phyloP scores from a whole-genome alignment of 495 filamentous ascomycete genomes.

The Copromyces sp. region DNA sequence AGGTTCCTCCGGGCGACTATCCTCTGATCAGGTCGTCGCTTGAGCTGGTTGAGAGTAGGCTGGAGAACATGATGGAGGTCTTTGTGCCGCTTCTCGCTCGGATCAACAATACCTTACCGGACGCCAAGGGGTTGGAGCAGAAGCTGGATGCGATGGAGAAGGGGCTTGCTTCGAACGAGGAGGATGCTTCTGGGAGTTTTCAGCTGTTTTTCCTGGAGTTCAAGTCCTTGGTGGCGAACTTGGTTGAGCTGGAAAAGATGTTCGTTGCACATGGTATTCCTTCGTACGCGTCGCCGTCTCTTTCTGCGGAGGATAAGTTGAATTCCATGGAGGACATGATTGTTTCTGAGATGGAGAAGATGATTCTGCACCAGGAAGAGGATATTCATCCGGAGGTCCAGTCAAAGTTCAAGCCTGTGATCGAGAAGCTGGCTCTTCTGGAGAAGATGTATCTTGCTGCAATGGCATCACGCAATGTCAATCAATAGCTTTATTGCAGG shows the following conservation, averaged over 20 bases:
- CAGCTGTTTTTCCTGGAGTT: background rate
- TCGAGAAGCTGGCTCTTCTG: background rate
- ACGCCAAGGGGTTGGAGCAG: background rate
- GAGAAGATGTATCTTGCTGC: slow-evolving; percentile 1
- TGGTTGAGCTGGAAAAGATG: background rate
- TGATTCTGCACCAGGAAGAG: background rate
- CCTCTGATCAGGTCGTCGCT: background rate
- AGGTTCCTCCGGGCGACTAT: background rate
- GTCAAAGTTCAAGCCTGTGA: background rate
- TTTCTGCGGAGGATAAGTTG: background rate
- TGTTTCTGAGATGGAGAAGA: background rate
- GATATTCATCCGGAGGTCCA: background rate
- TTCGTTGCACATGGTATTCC: background rate
- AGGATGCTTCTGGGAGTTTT: background rate
- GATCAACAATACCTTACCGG: background rate
- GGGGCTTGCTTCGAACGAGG: background rate
- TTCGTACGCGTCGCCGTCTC: background rate
- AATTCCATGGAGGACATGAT: background rate
- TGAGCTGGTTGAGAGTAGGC: background rate
- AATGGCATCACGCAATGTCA: background rate
- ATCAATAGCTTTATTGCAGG: background rate
- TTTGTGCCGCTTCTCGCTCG: background rate
- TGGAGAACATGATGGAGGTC: background rate
- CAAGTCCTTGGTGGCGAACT: background rate
- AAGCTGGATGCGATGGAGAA: background rate